Evolutionary conservation across 2,329 filamentous ascomycete species (phyloP).

Genomic region (Didymella pinodella): DNA sequence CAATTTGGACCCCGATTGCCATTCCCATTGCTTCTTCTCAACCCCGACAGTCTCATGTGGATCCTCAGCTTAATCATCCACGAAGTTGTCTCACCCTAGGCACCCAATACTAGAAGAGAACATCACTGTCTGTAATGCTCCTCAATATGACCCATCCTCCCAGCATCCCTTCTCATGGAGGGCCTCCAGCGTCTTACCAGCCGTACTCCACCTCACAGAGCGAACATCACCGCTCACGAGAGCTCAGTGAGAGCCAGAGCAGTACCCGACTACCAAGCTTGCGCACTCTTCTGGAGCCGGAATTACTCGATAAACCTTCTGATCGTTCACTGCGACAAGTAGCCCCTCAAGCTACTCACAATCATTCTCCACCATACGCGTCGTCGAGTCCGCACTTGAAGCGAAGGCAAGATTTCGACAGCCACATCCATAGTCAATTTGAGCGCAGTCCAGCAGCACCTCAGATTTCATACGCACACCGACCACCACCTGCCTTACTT

Average conservation of each 20-base stretch:
- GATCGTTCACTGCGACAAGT: constrained; percentile 35
- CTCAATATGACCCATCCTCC: constrained; percentile 82
- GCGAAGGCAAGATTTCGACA: constrained; percentile 47
- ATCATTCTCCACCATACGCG: constrained; percentile 37
- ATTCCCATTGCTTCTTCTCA: constrained; percentile 34
- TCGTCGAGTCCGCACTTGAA: constrained; percentile 48
- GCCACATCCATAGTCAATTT: constrained; percentile 37
- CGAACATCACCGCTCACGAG: constrained; percentile 39
- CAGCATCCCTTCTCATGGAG: constrained; percentile 82
- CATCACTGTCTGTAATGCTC: constrained; percentile 40
- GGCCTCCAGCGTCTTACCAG: constrained; percentile 39
- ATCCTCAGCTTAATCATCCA: constrained; percentile 43
- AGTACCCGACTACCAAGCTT: constrained; percentile 49
- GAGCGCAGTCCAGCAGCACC: constrained; percentile 41
- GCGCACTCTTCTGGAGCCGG: constrained; percentile 49
- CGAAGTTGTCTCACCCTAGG: constrained; percentile 38
- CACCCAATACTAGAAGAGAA: not conserved
- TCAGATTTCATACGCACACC: constrained; percentile 42
- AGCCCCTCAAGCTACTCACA: constrained; percentile 30
- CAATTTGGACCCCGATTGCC: constrained; percentile 36
- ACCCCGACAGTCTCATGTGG: constrained; percentile 40
- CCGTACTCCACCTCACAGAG: constrained; percentile 40
- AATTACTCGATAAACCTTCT: constrained; percentile 45
- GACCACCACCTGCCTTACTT: constrained; percentile 29
- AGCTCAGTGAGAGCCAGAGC: constrained; percentile 36